These are phyloP conservation scores for Oemleria cerasiformis DNA, from an alignment of 306 rosid species.

Conservation along the genomic window DNA sequence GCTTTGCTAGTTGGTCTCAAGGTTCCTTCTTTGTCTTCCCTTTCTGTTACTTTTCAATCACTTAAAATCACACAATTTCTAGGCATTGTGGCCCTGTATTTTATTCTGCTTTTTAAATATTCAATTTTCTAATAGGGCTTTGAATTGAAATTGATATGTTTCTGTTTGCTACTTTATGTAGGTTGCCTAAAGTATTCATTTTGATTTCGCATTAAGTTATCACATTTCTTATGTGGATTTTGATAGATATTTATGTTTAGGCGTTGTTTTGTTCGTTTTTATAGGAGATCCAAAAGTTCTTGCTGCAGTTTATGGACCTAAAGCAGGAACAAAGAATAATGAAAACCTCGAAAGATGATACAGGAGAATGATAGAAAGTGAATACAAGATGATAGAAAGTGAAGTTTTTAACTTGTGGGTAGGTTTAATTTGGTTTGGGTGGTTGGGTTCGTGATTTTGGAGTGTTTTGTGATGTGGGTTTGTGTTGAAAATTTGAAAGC, in stretches of 20 bases:
- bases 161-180: too few species aligned
- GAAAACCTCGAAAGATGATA: constrained; percentile 85
- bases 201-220: not conserved
- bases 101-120: not conserved
- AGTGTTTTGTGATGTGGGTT: too few species aligned
- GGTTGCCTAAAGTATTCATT: not conserved
- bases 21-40: constrained; percentile 41
- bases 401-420: too few species aligned
- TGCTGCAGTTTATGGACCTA: constrained; percentile 84
- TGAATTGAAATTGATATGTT: not conserved
- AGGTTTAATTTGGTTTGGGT: too few species aligned
- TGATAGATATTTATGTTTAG: not conserved
- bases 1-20: constrained; percentile 90
- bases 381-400: too few species aligned
- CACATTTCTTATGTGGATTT: not conserved
- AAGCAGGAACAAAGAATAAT: constrained; percentile 80
- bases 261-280: not conserved
- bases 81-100: not conserved
- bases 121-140: constrained; percentile 10
- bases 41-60: too few species aligned
- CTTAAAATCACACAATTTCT: too few species aligned
- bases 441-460: too few species aligned
- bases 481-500: too few species aligned
- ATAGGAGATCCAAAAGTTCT: constrained; percentile 78
- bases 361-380: too few species aligned